Evolutionary conservation across 1,284 basidiomycete genomes (phyloP).

Genomic region (Rhodotorula sp.): DNA sequence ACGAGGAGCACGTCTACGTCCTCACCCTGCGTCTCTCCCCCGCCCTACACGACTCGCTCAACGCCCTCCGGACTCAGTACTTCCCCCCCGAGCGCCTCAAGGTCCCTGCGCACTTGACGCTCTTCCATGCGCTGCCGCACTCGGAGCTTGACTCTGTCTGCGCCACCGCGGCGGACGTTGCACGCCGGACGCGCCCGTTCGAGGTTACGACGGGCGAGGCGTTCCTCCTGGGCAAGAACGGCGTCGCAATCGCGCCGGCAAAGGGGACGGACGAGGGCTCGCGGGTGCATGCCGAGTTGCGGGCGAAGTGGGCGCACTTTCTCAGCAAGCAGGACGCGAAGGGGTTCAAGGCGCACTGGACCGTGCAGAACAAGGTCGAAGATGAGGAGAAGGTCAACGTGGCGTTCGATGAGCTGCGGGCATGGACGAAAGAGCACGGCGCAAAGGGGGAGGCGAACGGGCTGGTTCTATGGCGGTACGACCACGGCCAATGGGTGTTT

Average conservation of each 20-base stretch:
- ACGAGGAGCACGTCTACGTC: slow-evolving; percentile 28
- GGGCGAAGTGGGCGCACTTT: slow-evolving; percentile 15
- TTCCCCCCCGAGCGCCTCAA: slow-evolving; percentile 27
- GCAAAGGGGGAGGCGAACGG: slow-evolving; percentile 20
- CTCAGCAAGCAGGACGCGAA: slow-evolving; percentile 32
- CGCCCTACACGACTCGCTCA: slow-evolving; percentile 20
- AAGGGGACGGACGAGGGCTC: slow-evolving; percentile 14
- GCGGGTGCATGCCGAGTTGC: slow-evolving; percentile 15
- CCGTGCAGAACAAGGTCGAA: slow-evolving; percentile 29
- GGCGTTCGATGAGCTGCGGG: slow-evolving; percentile 1
- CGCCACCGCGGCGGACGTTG: neutral
- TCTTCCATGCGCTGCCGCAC: slow-evolving; percentile 34
- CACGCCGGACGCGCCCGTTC: slow-evolving; percentile 8
- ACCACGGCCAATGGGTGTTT: slow-evolving; percentile 14
- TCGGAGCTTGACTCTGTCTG: slow-evolving; percentile 8
- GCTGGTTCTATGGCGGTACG: slow-evolving; percentile 22
- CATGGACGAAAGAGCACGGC: slow-evolving; percentile 15
- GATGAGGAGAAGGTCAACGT: slow-evolving; percentile 20
- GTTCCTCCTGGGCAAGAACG: slow-evolving; percentile 29
- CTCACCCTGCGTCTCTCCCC: slow-evolving; percentile 24
- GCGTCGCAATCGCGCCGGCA: slow-evolving; percentile 25
- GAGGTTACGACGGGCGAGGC: slow-evolving; percentile 9
- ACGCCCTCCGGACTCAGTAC: slow-evolving; percentile 25
- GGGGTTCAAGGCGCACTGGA: slow-evolving; percentile 32
- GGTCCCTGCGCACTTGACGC: slow-evolving; percentile 28